phyloP scores from a whole-genome alignment of 2,329 filamentous ascomycete genomes.

The Xylariales sp. region DNA sequence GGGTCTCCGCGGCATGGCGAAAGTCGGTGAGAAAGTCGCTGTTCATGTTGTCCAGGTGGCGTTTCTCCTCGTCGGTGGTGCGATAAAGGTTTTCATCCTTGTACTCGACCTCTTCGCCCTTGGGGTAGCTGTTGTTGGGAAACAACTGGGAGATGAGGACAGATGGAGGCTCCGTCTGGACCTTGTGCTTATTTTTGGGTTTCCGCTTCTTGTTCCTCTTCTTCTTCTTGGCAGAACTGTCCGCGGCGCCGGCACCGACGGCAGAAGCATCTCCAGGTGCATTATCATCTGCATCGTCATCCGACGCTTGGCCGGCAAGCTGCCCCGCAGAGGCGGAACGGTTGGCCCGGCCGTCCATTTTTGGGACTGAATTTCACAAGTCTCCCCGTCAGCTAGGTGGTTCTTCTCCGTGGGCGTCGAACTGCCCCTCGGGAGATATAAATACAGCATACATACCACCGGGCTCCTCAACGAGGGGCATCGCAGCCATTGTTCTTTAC shows the following conservation, averaged over 20 bases:
- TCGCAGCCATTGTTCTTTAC: no score
- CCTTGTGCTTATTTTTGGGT: slow-evolving; percentile 63
- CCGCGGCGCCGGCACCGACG: slow-evolving; percentile 26
- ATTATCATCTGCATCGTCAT: slow-evolving; percentile 45
- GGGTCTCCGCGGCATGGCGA: slow-evolving; percentile 78
- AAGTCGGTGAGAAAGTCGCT: slow-evolving; percentile 77
- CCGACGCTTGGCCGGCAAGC: slow-evolving; percentile 45
- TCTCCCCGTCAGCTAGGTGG: no score
- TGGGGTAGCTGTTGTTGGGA: slow-evolving; percentile 66
- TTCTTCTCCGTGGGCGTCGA: no score
- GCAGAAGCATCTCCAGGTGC: no score
- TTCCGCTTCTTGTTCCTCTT: slow-evolving; percentile 81
- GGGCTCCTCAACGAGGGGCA: no score
- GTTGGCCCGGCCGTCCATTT: no score
- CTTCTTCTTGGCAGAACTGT: slow-evolving; percentile 49
- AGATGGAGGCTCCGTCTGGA: slow-evolving; percentile 73
- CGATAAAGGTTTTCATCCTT: slow-evolving; percentile 71
- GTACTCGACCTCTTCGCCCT: slow-evolving; percentile 77
- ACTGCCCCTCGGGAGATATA: no score
- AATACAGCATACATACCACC: no score
- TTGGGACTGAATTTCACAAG: no score
- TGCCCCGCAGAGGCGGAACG: no score
- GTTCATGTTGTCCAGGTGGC: slow-evolving; percentile 75
- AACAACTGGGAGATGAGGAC: slow-evolving; percentile 72
- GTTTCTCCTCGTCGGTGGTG: slow-evolving; percentile 80